A percentile compares a stretch with the other conserved stretches of the same genome.
These are phyloP conservation scores for Kregervanrija pseudodelftensis DNA, from an alignment of 805 yeast genomes.

Conservation along the genomic window DNA sequence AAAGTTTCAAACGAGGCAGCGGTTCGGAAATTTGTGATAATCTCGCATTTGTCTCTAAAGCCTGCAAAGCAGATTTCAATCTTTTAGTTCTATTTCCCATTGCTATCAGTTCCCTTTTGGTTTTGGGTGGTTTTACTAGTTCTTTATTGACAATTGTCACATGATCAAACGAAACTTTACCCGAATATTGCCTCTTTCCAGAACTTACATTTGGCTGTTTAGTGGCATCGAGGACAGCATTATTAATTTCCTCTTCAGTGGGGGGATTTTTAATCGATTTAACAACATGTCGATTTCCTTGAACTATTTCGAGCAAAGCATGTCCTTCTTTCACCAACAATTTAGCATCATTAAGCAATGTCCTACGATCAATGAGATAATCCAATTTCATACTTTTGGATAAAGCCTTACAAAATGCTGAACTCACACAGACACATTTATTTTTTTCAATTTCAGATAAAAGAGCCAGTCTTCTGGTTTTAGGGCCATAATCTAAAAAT, in stretches of 20 bases:
- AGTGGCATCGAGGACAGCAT: slow-evolving; percentile 1
- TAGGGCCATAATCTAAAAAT: slow-evolving; percentile 23
- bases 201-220: background rate
- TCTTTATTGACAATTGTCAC: background rate
- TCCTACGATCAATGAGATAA: slow-evolving; percentile 43
- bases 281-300: slow-evolving; percentile 8
- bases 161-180: slow-evolving; percentile 5
- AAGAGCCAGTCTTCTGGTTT: slow-evolving; percentile 20
- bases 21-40: too few species aligned
- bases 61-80: too few species aligned
- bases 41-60: too few species aligned
- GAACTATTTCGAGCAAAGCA: too few species aligned
- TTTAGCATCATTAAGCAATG: slow-evolving; percentile 40
- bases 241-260: slow-evolving; percentile 7
- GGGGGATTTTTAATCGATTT: slow-evolving; percentile 13
- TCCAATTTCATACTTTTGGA: slow-evolving; percentile 35
- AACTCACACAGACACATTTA: slow-evolving; percentile 41
- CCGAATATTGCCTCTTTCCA: slow-evolving; percentile 6
- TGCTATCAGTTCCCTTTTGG: too few species aligned
- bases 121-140: background rate
- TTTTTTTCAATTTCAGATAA: slow-evolving; percentile 34
- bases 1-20: too few species aligned
- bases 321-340: slow-evolving; percentile 14
- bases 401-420: slow-evolving; percentile 31
- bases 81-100: too few species aligned